Evolutionary conservation across 768 basidiomycete genomes (phyloP).

Genomic region (Boletus rubescentipes): DNA sequence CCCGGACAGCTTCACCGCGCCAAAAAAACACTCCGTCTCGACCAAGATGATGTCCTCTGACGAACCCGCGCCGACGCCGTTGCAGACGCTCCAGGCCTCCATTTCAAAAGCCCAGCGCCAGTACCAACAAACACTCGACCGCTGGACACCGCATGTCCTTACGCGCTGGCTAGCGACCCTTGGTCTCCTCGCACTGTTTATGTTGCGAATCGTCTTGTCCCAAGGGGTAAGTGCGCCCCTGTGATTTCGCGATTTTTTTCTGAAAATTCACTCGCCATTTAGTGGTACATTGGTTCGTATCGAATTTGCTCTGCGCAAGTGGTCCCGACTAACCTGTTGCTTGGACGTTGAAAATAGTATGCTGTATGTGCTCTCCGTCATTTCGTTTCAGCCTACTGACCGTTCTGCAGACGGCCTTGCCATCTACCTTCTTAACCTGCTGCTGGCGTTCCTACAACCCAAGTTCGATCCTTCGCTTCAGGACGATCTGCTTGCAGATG

Average conservation of each 20-base stretch:
- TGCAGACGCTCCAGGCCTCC: slow-evolving; percentile 28
- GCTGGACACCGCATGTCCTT: slow-evolving; percentile 86
- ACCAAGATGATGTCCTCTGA: slow-evolving; percentile 35
- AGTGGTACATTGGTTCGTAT: slow-evolving; percentile 92
- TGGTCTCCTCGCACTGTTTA: slow-evolving; percentile 70
- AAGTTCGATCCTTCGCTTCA: slow-evolving; percentile 96
- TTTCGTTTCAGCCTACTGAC: slow-evolving; percentile 1
- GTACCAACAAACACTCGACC: slow-evolving; percentile 89
- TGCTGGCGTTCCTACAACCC: slow-evolving; percentile 96
- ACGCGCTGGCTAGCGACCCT: slow-evolving; percentile 84
- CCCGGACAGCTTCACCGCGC: not conserved
- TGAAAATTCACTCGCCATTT: slow-evolving; percentile 2
- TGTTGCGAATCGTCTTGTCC: slow-evolving; percentile 80
- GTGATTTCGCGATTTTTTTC: not conserved
- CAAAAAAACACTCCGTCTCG: slow-evolving; percentile 5
- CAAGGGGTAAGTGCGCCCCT: slow-evolving; percentile 69
- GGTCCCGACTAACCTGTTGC: not conserved
- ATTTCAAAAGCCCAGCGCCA: slow-evolving; percentile 58
- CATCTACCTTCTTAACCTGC: slow-evolving; percentile 93
- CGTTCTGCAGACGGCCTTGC: slow-evolving; percentile 72
- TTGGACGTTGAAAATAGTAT: slow-evolving; percentile 41
- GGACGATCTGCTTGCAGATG: slow-evolving; percentile 90
- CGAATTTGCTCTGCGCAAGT: not conserved
- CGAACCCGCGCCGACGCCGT: slow-evolving; percentile 27
- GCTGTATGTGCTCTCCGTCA: slow-evolving; percentile 52